Evolutionary conservation across 1,139 yeast genomes (phyloP), one percentile per base, ranked within the genome.

Genomic region (Geotrichum phurueaensis): DNA sequence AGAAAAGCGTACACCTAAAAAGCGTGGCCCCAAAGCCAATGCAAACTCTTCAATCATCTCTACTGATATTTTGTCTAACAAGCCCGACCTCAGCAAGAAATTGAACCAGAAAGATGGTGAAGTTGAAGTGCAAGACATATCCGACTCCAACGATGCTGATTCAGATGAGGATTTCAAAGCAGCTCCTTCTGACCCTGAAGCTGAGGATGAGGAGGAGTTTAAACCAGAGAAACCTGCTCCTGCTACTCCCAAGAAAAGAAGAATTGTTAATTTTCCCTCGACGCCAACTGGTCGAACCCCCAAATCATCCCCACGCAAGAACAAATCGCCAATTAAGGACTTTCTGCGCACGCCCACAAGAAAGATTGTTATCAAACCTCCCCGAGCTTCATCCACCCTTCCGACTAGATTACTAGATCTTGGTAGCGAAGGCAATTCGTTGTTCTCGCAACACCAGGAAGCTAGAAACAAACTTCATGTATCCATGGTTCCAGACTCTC

Each of bases 381-480:
- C 63, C 10, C 22, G 57, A 20, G 36, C 54, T 5, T 31, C 52
- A 7, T 31, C 53, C 25, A 25, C 51, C 9, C 50, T 56, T 4
- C 59, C 59, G 13, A 22, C 22, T 6, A 45, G 53, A 18, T 43
- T 33, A 1, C 25, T 27, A 18, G 36, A 36, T 23, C 36, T 25
- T n/a, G 22, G 27, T 48, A n/a, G 13, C n/a, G 27, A 25, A 20
- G 52, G 27, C 1, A 56, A 27, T 15, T 45, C 20, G 5, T 33
- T 22, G 12, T 52, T 43, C 4, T 57, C 58, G 10, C 56, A 54
- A 15, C 61, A 58, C 39, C 57, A 54, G 27, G 33, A 23, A 53
- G 83, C 88, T 6, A 81, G 84, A 65, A 81, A 81, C 10, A 79
- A 78, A 61, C 73, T 88, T 18, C 94, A 88, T 65, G 83, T 89